Evolutionary conservation across 2,329 filamentous ascomycete species (phyloP), one percentile per base, ranked within the genome.

Genomic region (Westerdykella ornata): DNA sequence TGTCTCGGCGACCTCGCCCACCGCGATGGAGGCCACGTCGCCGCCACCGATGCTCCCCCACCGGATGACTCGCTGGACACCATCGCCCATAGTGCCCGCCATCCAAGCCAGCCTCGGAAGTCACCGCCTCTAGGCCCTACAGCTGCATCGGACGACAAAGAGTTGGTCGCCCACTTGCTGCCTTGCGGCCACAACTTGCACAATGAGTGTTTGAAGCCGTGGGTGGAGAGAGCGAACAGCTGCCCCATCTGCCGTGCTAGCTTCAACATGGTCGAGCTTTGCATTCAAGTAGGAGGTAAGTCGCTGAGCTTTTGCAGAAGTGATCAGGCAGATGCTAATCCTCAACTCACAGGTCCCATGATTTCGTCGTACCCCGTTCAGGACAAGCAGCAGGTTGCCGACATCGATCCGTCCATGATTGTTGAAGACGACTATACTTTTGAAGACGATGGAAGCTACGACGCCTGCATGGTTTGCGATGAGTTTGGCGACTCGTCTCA

Each of bases 181-280:
- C 83, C 88, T 35, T 98, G 92, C 68, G 85, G 87, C 44, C 94
- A 98, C 72, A 78, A 89, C 54, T 75, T 98, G 54, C 92, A 98
- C 70, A 84, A 98, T 70, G 81, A 84, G 39, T 98, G 92, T 67
- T 76, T 98, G 53, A 84, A 85, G 56, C 87, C 88, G 54, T 98
- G 92, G 92, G 88, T 90, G 35, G 87, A 94, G 68, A 85, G 94
- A 66, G 90, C 92, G 49, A 98, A 97, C 69, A 96, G 89, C 63
- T 98, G 92, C 67, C 92, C 92, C 35, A 95, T 98, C 66, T 98
- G 92, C 69, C 85, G 92, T 53, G 85, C 87, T 57, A 81, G 78
- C 49, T 97, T 98, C 72, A 90, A 97, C 68, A 72, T 84, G 56
- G 89, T 98, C 52, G 81, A 92, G 63, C 81, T 98, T 47, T 84